Evolutionary conservation across 176 grass and related monocot genomes (phyloP).

Genomic region (Ensete glaucum): DNA sequence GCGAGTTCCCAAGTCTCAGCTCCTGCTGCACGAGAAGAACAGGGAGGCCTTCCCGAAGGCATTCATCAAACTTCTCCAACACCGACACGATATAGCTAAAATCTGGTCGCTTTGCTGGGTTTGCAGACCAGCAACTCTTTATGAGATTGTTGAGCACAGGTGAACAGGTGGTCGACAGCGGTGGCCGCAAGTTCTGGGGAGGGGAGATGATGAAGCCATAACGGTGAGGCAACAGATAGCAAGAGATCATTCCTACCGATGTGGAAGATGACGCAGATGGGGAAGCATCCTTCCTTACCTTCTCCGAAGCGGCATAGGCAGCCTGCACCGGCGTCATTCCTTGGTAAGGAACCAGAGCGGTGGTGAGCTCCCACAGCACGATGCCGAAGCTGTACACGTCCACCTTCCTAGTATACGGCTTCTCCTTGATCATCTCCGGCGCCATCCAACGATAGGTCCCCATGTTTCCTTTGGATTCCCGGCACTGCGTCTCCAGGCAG

Average conservation of each 20-base stretch:
- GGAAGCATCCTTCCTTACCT: slow-evolving; percentile 25
- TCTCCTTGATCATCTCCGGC: slow-evolving; percentile 93
- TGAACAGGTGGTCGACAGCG: slow-evolving; percentile 60
- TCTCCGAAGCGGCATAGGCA: slow-evolving; percentile 77
- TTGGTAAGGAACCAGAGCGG: slow-evolving; percentile 82
- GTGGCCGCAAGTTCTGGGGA: slow-evolving; percentile 67
- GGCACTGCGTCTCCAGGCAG: slow-evolving; percentile 73
- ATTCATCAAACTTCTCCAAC: slow-evolving; percentile 88
- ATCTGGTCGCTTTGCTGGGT: slow-evolving; percentile 73
- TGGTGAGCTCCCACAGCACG: slow-evolving; percentile 97
- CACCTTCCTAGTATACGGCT: slow-evolving; percentile 80
- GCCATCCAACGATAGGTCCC: slow-evolving; percentile 99
- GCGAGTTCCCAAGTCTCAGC: slow-evolving; percentile 53
- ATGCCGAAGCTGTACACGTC: slow-evolving; percentile 98
- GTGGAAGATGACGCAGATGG: not conserved
- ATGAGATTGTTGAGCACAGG: slow-evolving; percentile 85
- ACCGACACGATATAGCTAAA: slow-evolving; percentile 88
- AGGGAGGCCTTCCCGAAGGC: slow-evolving; percentile 66
- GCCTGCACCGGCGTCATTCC: slow-evolving; percentile 99
- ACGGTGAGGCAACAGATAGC: not conserved
- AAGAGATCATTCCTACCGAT: not conserved
- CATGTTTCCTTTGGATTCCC: slow-evolving; percentile 80
- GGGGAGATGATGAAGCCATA: not conserved
- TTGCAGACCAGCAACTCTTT: slow-evolving; percentile 78
- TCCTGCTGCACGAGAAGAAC: slow-evolving; percentile 63